A percentile compares a stretch with the other conserved stretches of the same genome.
These are phyloP conservation scores for Amylostereum areolatum DNA, from an alignment of 1,284 basidiomycete species.

Conservation along the genomic window DNA sequence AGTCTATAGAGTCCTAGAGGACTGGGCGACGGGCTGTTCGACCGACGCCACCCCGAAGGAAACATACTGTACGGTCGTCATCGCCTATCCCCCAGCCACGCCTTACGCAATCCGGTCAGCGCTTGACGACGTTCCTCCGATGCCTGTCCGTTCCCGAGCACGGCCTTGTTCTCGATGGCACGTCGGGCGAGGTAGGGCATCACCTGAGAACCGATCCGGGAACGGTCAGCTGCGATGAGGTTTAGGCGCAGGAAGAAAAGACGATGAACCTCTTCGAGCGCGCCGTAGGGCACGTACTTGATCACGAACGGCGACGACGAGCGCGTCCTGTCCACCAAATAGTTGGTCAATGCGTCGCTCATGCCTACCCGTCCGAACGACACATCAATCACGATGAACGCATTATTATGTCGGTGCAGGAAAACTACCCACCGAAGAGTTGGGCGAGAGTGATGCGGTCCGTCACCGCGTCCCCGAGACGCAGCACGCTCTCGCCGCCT, in stretches of 20 bases:
- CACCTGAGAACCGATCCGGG: slow-evolving; percentile 31
- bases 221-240: slow-evolving; percentile 1
- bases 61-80: neutral
- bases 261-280: slow-evolving; percentile 49
- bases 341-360: slow-evolving; percentile 75
- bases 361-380: no score
- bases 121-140: slow-evolving; percentile 39
- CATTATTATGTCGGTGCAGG: neutral
- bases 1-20: no score
- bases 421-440: slow-evolving; percentile 61
- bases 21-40: no score
- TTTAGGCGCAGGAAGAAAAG: neutral
- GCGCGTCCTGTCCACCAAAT: slow-evolving; percentile 54
- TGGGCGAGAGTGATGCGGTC: slow-evolving; percentile 78
- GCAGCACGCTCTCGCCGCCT: slow-evolving; percentile 25
- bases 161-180: slow-evolving; percentile 67
- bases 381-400: slow-evolving; percentile 4
- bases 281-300: slow-evolving; percentile 84
- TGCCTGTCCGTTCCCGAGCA: slow-evolving; percentile 51
- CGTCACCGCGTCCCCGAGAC: slow-evolving; percentile 45
- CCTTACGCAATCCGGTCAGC: slow-evolving; percentile 30
- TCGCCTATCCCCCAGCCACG: slow-evolving; percentile 23
- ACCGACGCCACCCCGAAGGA: neutral
- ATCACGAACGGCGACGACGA: slow-evolving; percentile 66
- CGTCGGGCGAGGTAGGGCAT: slow-evolving; percentile 63